Conservation (phyloP, 2,329 filamentous ascomycete species). For the Mollisiaceae sp. region DNA sequence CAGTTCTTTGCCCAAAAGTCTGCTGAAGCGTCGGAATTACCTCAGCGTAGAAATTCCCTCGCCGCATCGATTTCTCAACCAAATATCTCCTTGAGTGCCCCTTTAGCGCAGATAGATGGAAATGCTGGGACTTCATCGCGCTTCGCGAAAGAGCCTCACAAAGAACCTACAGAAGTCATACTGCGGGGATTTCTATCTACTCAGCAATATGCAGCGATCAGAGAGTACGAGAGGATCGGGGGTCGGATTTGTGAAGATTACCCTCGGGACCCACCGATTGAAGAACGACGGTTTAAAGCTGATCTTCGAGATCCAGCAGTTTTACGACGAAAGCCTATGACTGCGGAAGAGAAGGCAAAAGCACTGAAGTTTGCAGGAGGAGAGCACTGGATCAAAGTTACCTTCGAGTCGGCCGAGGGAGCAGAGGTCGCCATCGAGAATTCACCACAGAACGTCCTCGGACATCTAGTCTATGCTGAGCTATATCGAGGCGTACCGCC, state of each 20-base stretch:
- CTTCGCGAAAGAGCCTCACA: slow-evolving; percentile 55
- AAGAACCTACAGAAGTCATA: slow-evolving; percentile 77
- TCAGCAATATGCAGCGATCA: slow-evolving; percentile 84
- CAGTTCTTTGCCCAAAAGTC: slow-evolving; percentile 57
- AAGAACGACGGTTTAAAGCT: slow-evolving; percentile 72
- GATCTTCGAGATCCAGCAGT: slow-evolving; percentile 76
- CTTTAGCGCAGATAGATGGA: slow-evolving; percentile 37
- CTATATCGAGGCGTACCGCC: slow-evolving; percentile 70
- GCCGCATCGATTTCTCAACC: slow-evolving; percentile 42
- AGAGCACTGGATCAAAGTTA: slow-evolving; percentile 90
- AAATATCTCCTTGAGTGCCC: slow-evolving; percentile 44
- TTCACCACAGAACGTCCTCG: slow-evolving; percentile 74
- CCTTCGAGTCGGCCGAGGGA: slow-evolving; percentile 75
- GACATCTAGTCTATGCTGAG: slow-evolving; percentile 73
- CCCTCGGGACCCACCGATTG: slow-evolving; percentile 77
- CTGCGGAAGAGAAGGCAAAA: slow-evolving; percentile 74
- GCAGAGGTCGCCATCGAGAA: slow-evolving; percentile 72
- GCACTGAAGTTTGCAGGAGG: slow-evolving; percentile 84
- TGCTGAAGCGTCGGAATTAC: slow-evolving; percentile 38
- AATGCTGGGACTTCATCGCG: slow-evolving; percentile 34
- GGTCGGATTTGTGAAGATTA: slow-evolving; percentile 94
- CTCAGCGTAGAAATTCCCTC: slow-evolving; percentile 42
- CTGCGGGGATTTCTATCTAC: slow-evolving; percentile 77
- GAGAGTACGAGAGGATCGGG: slow-evolving; percentile 85
- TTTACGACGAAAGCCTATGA: slow-evolving; percentile 68